Conservation (phyloP, 768 basidiomycete genomes). For the Tricholoma sp. region DNA sequence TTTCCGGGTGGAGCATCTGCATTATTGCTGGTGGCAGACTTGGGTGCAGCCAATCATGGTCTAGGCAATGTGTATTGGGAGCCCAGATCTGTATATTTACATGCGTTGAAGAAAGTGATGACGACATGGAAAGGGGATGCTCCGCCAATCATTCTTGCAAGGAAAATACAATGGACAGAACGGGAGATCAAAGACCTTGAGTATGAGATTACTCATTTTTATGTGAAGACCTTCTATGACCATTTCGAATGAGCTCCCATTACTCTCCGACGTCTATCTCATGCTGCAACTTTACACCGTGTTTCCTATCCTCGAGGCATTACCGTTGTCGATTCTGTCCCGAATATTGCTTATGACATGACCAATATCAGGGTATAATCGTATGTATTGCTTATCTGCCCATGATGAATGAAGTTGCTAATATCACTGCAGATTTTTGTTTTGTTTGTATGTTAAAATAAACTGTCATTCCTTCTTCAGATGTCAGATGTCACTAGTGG, state of each 20-base stretch:
- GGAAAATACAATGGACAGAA: background rate
- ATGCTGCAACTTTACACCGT: background rate
- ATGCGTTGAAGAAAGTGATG: background rate
- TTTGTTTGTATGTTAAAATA: background rate
- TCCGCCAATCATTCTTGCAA: background rate
- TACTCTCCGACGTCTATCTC: background rate
- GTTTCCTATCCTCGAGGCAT: background rate
- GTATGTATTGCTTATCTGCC: background rate
- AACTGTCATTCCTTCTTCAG: background rate
- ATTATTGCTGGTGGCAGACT: background rate
- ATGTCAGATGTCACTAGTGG: background rate
- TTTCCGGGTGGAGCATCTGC: background rate
- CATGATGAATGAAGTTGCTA: background rate
- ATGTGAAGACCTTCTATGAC: background rate
- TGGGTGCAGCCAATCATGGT: background rate
- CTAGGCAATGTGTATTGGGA: background rate
- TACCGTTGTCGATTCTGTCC: background rate
- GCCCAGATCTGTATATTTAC: background rate
- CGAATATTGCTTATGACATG: background rate
- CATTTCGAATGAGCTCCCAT: background rate
- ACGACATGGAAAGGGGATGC: background rate
- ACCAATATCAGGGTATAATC: background rate
- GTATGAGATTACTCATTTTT: background rate
- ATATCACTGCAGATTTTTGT: background rate
- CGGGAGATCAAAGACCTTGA: background rate